Evolutionary conservation across 164 flowering plant genomes (phyloP), one percentile per base, ranked within the genome.

Genomic region (Sextonia rubra): DNA sequence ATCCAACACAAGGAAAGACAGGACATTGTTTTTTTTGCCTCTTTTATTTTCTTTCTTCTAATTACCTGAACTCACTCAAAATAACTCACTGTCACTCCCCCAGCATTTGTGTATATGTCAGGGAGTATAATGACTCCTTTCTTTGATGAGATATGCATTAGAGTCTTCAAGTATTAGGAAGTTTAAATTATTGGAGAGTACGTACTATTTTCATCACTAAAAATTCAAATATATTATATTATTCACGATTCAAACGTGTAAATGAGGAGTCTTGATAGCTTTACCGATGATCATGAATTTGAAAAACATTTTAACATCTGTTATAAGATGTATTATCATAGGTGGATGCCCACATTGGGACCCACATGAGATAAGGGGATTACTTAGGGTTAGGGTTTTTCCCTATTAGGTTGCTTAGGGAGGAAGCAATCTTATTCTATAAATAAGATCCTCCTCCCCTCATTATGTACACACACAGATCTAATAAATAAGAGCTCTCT

Each of bases 51-150:
- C 20, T 52, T 2, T 2, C 22, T 11, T 30, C n/a, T 20, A 25
- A 23, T n/a, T 69, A 86, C 89, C 88, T 88, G 89, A 77, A 90
- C 92, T 92, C 95, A 90, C 78, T 90, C 79, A 80, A 81, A 80
- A 60, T 80, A 80, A 70, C 83, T 80, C 30, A 81, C 83, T 0
- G 80, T 76, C 18, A 81, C 95, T 3, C 95, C 95, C n/a, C 95
- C 95, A 55, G 91, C 84, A 74, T 89, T 90, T 37, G 92, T 92
- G 76, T 90, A 89, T 32, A 90, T 87, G 76, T 89, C 92, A 22
- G 95, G 95, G 7, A 90, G 91, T 64, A 90, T 80, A 37, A 81
- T 37, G 14, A 90, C 85, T 68, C 91, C 92, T 80, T 87, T 88
- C 81, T 89, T 85, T 1, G 88, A 77, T 18, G 89, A 74, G 69